Conservation (phyloP, 768 basidiomycete species). For the Amanita muscaria region DNA sequence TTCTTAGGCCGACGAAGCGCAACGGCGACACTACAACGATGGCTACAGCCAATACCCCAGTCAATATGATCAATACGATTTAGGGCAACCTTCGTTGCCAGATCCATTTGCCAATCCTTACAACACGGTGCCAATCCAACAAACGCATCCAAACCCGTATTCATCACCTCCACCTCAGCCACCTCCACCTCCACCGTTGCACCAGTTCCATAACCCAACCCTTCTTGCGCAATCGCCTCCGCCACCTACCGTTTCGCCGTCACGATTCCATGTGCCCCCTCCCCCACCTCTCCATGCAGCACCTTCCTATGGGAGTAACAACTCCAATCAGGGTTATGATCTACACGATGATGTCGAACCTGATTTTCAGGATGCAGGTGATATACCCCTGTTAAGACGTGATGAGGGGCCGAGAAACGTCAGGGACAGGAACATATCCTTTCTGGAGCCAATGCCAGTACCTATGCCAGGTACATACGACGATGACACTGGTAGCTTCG, state of each 20-base stretch:
- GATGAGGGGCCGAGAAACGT: constrained; percentile 17
- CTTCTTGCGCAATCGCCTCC: constrained; percentile 1
- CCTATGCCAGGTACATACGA: constrained; percentile 37
- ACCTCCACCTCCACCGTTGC: constrained; percentile 15
- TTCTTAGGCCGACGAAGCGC: constrained; percentile 53
- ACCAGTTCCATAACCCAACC: constrained; percentile 3
- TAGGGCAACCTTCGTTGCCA: constrained; percentile 13
- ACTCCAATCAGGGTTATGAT: constrained; percentile 23
- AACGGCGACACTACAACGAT: constrained; percentile 57
- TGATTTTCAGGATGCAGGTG: constrained; percentile 43
- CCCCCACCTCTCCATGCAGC: constrained; percentile 11
- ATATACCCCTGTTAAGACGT: constrained; percentile 57
- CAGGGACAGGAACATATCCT: constrained; percentile 11
- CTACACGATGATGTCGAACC: constrained; percentile 35
- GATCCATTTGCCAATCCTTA: constrained; percentile 31
- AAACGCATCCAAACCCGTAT: constrained; percentile 18
- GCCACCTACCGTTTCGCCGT: constrained; percentile 17
- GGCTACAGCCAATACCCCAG: constrained; percentile 47
- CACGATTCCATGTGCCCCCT: constrained; percentile 10
- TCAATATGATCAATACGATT: constrained; percentile 35
- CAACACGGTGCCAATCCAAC: constrained; percentile 23
- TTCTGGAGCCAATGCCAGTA: constrained; percentile 17
- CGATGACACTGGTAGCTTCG: constrained; percentile 20
- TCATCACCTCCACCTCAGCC: constrained; percentile 19
- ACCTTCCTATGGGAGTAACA: constrained; percentile 6